Evolutionary conservation across 495 filamentous ascomycete genomes (phyloP), one percentile per base, ranked within the genome.

Genomic region (Penicillium argentinense): DNA sequence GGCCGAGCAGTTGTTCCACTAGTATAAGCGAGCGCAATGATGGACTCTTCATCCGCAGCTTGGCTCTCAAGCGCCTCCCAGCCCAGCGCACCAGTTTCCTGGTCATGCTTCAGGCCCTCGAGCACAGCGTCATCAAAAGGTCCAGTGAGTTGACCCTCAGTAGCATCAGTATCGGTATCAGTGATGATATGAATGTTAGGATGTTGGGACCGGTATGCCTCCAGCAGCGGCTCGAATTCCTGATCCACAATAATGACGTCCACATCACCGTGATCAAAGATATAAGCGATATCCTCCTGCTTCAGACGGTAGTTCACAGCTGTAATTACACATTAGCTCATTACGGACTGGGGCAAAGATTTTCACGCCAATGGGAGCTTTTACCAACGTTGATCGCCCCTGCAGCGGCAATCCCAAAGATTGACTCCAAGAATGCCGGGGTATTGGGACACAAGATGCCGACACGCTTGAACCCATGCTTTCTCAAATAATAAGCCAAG

Each of bases 281-380:
- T 97, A 62, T 96, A 98, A 7, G 76, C 64, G 36, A 98, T 85
- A 69, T 98, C 93, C 45, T 90, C 89, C 13, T 78, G 69, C 62
- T 95, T 96, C 17, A 98, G 68, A 5, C 93, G 77, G 63, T 95
- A 93, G 57, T 98, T 98, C n/a, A 91, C 85, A 5, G 83, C 82
- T 78, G 5, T 4, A 26, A 6, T 25, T 41, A 13, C 11, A 12
- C 11, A 25, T 2, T 24, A 23, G 7, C 14, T 29, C 6, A n/a
- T n/a, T n/a, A n/a, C n/a, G n/a, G n/a, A n/a, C n/a, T n/a, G 17
- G 7, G 33, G 33, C 7, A 36, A 21, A 19, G 0, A 21, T 36
- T 21, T 18, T 11, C 16, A 11, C 17, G 18, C 33, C 33, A 36
- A 13, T 39, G 42, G 33, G 22, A 16, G 21, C 16, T 12, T 58